A percentile compares a stretch with the other conserved stretches of the same genome.
Evolutionary conservation across 2,329 filamentous ascomycete species (phyloP).

Genomic region (Alternaria solani): DNA sequence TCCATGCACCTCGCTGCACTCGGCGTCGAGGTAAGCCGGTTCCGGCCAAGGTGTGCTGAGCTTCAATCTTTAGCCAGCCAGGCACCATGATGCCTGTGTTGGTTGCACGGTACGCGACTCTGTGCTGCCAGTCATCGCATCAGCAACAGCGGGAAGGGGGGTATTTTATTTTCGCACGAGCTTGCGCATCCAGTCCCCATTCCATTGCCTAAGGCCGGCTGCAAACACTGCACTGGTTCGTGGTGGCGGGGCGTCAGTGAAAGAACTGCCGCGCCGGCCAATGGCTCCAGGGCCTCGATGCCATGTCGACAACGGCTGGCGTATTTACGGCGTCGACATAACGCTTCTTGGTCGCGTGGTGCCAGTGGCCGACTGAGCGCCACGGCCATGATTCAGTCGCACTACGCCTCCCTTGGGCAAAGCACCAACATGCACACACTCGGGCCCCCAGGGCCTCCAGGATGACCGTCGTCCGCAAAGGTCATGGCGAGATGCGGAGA

Average conservation of each 20-base stretch:
- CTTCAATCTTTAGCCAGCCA: conserved; percentile 7
- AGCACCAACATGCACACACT: conserved; percentile 24
- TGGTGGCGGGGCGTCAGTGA: conserved; percentile 4
- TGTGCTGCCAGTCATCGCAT: conserved; percentile 2
- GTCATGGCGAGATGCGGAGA: conserved; percentile 43
- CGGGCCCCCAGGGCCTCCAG: conserved; percentile 24
- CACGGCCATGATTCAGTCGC: conserved; percentile 20
- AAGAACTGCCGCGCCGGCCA: neutral
- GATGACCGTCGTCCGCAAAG: conserved; percentile 24
- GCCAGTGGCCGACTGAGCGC: conserved; percentile 20
- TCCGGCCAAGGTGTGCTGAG: conserved; percentile 5
- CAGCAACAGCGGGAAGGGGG: neutral
- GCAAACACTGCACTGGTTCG: conserved; percentile 5
- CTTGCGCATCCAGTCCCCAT: neutral
- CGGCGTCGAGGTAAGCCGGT: conserved; percentile 2
- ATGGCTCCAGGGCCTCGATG: conserved; percentile 4
- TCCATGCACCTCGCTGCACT: conserved; percentile 8
- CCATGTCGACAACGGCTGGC: conserved; percentile 16
- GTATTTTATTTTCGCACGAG: neutral
- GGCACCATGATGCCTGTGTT: conserved; percentile 4
- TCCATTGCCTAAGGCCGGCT: neutral
- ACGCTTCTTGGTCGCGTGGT: conserved; percentile 9
- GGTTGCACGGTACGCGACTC: conserved; percentile 4
- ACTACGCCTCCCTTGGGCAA: conserved; percentile 25
- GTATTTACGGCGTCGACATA: conserved; percentile 1